Conservation (phyloP, 495 filamentous ascomycete species). For the Talaromyces stipitatus region DNA sequence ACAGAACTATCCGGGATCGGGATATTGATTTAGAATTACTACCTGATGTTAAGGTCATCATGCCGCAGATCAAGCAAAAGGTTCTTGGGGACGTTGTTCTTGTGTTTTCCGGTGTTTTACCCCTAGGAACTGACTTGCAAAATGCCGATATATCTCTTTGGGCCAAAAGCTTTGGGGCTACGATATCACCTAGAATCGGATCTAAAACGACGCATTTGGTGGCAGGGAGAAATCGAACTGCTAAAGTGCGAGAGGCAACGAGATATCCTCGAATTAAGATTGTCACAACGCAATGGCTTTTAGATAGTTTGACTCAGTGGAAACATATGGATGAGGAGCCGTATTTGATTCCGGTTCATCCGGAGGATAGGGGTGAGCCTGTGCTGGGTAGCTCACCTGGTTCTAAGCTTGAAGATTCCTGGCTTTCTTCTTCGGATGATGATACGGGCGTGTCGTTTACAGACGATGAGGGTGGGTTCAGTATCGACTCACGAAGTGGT, state of each 20-base stretch:
- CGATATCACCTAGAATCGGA: slow-evolving; percentile 52
- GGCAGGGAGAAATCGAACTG: slow-evolving; percentile 71
- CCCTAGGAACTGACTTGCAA: slow-evolving; percentile 66
- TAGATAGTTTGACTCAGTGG: slow-evolving; percentile 75
- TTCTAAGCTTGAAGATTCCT: slow-evolving; percentile 28
- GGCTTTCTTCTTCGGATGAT: slow-evolving; percentile 36
- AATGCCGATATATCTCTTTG: slow-evolving; percentile 78
- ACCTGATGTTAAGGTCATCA: slow-evolving; percentile 76
- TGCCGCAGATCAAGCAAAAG: slow-evolving; percentile 66
- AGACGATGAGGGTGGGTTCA: slow-evolving; percentile 29
- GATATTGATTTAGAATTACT: slow-evolving; percentile 59
- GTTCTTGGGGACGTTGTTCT: slow-evolving; percentile 64
- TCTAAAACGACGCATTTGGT: slow-evolving; percentile 60
- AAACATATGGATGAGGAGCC: slow-evolving; percentile 61
- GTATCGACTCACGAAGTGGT: background rate
- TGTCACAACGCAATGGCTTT: slow-evolving; percentile 83
- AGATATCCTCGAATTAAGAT: slow-evolving; percentile 72
- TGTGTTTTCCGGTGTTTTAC: slow-evolving; percentile 85
- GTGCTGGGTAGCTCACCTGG: slow-evolving; percentile 20
- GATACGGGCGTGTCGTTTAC: slow-evolving; percentile 31
- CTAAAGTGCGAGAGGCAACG: slow-evolving; percentile 76
- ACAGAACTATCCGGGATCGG: slow-evolving; percentile 41
- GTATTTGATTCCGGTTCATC: slow-evolving; percentile 61
- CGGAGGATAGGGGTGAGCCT: slow-evolving; percentile 46
- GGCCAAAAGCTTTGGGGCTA: slow-evolving; percentile 76